Base-by-base conservation (phyloP, 371 early-diverging fungal species). In the Haplosporangium sp. region DNA sequence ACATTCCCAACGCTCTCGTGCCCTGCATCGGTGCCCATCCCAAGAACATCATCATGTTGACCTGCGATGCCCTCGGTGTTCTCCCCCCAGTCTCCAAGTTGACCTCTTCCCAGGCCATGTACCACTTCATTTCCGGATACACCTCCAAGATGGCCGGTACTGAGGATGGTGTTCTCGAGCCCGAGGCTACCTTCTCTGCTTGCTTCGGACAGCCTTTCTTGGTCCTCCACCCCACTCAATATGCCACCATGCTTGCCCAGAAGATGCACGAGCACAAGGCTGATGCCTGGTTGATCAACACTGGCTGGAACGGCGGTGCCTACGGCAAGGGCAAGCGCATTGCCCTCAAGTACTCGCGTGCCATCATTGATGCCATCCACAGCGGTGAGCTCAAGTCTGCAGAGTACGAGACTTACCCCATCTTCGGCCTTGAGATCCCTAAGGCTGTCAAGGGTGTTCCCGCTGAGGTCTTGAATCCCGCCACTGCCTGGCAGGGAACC, bases 161-260 rank as follows among this genome's bases (percentile, higher is more conserved):
- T 50, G 98, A 98, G 83, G 95, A 96, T 42, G 98, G 98, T 66
- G 91, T 98, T 60, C 91, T 91, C 29, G 95, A 96, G 81, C 95
- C 96, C 38, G 88, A 89, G 69, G 95, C 96, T 53, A 97, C 97
- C 56, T 98, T 98, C 91, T 94, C 95, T 51, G 92, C 95, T 46
- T 96, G 96, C 86, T 97, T 96, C 79, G 96, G 96, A 73, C 93
- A 96, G 72, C 97, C 98, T 47, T 98, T 98, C 94, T 85, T 98
- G 47, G 96, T 96, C 57, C 93, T 95, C 87, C 98, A 98, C 82
- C 98, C 98, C 56, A 91, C 91, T 77, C 94, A 94, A 81, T 98
- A 98, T 86, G 98, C 98, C 45, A 88, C 90, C 82, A 98, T 98
- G 97, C 87, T 98, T 64, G 96, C 97, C 36, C 90, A 95, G 56